Conservation (phyloP, 2,329 filamentous ascomycete genomes). For the Venturia oleaginea region DNA sequence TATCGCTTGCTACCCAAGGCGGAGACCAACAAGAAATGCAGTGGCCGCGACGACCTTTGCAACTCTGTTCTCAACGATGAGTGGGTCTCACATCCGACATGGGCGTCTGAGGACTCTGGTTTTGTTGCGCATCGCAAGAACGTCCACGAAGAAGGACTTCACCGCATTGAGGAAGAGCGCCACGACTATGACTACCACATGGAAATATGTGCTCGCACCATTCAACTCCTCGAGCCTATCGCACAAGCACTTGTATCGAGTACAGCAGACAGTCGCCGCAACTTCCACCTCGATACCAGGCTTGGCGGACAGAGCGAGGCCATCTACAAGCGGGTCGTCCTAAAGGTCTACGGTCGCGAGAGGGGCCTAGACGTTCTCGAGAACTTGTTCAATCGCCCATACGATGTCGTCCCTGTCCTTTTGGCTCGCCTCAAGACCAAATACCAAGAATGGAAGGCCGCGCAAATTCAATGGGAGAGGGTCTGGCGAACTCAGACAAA, state of each 20-base stretch:
- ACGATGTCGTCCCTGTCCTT: constrained; percentile 79
- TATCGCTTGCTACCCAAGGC: constrained; percentile 86
- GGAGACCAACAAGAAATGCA: constrained; percentile 85
- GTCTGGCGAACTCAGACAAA: constrained; percentile 96
- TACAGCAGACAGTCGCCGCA: constrained; percentile 57
- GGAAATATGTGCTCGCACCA: constrained; percentile 86
- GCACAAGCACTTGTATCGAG: constrained; percentile 57
- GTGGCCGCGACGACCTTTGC: constrained; percentile 90
- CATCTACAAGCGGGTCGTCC: constrained; percentile 93
- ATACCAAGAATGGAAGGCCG: constrained; percentile 94
- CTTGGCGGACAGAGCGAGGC: constrained; percentile 90
- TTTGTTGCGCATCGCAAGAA: constrained; percentile 98
- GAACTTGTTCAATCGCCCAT: constrained; percentile 76
- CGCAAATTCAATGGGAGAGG: constrained; percentile 96
- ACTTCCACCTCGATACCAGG: constrained; percentile 71
- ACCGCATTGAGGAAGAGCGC: constrained; percentile 93
- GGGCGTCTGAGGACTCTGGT: constrained; percentile 95
- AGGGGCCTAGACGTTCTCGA: constrained; percentile 76
- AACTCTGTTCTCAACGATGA: constrained; percentile 90
- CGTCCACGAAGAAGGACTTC: constrained; percentile 83
- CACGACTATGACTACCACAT: constrained; percentile 99
- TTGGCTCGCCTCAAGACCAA: constrained; percentile 88
- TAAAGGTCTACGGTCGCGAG: constrained; percentile 89
- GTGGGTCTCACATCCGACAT: constrained; percentile 97
- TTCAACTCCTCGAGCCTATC: constrained; percentile 90